Percentiles rank a stretch among this genome's conserved stretches.
phyloP scores from a whole-genome alignment of 805 yeast genomes.

The Wickerhamiella australiensis region DNA sequence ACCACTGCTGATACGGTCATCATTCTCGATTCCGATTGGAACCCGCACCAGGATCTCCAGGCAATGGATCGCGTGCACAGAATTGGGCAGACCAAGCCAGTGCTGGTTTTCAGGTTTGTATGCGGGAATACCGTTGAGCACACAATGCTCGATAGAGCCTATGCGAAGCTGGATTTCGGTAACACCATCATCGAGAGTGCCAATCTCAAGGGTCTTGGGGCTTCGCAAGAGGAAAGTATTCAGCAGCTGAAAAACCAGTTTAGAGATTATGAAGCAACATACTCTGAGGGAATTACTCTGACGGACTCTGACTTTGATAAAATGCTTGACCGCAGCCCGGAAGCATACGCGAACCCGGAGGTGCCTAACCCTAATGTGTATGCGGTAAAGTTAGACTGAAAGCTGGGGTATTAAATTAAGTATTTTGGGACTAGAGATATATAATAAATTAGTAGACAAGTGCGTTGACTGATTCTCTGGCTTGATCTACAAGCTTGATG shows the following conservation, averaged over 20 bases:
- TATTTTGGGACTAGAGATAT: too few relatives aligned
- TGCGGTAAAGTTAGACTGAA: background rate
- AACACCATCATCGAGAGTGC: slow-evolving; percentile 62
- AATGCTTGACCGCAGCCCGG: slow-evolving; percentile 21
- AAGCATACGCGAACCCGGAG: slow-evolving; percentile 18
- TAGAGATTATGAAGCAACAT: slow-evolving; percentile 35
- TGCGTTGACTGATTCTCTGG: background rate
- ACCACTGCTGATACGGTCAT: slow-evolving; percentile 83
- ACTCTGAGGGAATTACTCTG: slow-evolving; percentile 21
- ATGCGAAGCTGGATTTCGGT: slow-evolving; percentile 67
- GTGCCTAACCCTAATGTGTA: slow-evolving; percentile 15
- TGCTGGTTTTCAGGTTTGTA: slow-evolving; percentile 65
- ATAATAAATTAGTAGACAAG: background rate
- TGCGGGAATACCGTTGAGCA: slow-evolving; percentile 75
- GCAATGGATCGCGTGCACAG: slow-evolving; percentile 94
- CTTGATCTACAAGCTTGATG: background rate
- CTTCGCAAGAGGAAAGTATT: slow-evolving; percentile 16
- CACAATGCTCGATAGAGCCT: slow-evolving; percentile 63
- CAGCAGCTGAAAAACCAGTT: slow-evolving; percentile 18
- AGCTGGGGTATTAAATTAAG: too few relatives aligned
- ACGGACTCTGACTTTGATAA: slow-evolving; percentile 16
- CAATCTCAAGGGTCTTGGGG: slow-evolving; percentile 23
- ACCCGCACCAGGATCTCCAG: slow-evolving; percentile 91
- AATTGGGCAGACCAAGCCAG: slow-evolving; percentile 81
- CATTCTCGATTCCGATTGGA: slow-evolving; percentile 89